Conservation (phyloP, 805 yeast genomes). For the Ogataea polymorpha region DNA sequence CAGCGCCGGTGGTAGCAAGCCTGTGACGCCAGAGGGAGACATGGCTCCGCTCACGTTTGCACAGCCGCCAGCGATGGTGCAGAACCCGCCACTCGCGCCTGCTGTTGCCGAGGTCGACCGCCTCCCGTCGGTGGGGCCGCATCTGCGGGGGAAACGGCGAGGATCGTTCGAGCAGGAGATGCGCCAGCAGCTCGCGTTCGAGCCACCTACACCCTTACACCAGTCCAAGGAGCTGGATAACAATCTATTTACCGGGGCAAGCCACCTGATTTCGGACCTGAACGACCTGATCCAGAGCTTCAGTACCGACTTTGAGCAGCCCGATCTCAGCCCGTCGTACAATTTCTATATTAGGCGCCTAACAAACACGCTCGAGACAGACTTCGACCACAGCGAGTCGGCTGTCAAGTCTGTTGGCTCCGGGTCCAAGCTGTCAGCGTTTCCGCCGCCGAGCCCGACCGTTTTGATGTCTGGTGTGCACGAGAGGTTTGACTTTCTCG, state of each 20-base stretch:
- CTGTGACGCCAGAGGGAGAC: conserved; percentile 7
- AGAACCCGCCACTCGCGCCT: conserved; percentile 18
- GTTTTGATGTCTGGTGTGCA: conserved; percentile 12
- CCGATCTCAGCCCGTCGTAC: conserved; percentile 8
- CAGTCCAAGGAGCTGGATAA: conserved; percentile 28
- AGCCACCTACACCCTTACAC: conserved; percentile 13
- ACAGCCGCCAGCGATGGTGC: conserved; percentile 23
- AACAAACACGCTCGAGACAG: conserved; percentile 5
- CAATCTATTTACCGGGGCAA: conserved; percentile 34
- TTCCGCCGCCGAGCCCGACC: conserved; percentile 24
- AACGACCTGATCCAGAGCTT: conserved; percentile 34
- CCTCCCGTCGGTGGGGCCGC: background rate
- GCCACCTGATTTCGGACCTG: conserved; percentile 34
- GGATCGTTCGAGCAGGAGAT: conserved; percentile 12
- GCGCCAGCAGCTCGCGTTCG: conserved; percentile 13
- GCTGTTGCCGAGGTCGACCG: background rate
- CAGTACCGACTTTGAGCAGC: conserved; percentile 22
- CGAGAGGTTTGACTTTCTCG: conserved; percentile 29
- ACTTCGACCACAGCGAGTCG: background rate
- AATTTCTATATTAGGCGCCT: conserved; percentile 5
- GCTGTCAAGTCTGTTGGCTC: background rate
- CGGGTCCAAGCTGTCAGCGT: conserved; percentile 15
- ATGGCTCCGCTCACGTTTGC: conserved; percentile 3
- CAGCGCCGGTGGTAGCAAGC: conserved; percentile 5
- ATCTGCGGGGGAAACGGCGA: background rate